Conservation (phyloP, 176 grass and related monocot species). For the barley (Hordeum vulgare) region DNA sequence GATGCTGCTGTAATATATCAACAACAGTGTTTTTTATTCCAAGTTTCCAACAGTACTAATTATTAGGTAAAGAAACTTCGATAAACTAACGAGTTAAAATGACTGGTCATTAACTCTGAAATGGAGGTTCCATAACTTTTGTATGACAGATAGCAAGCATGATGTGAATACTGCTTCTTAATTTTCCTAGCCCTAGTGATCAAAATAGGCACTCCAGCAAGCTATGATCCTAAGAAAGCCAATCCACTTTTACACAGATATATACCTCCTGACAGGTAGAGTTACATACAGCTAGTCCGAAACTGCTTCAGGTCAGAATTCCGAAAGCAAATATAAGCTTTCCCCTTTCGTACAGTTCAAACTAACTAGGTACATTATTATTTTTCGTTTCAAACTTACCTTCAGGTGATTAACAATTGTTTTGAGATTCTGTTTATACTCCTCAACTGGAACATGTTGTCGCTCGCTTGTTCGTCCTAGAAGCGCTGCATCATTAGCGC, state of each 20-base stretch:
- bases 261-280: background rate
- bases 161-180: background rate
- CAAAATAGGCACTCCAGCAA: background rate
- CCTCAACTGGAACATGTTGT: slow-evolving; percentile 64
- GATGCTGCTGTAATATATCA: background rate
- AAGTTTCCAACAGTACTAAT: background rate
- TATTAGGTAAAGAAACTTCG: background rate
- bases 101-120: background rate
- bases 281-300: background rate
- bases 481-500: slow-evolving; percentile 78
- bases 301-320: background rate
- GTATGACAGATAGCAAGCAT: background rate
- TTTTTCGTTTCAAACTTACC: slow-evolving; percentile 4
- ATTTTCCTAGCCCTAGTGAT: background rate
- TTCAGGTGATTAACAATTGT: slow-evolving; percentile 66
- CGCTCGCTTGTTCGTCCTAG: slow-evolving; percentile 45
- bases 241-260: background rate
- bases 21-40: background rate
- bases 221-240: background rate
- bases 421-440: slow-evolving; percentile 72
- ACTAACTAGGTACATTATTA: background rate
- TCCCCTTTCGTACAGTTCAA: background rate
- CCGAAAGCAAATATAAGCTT: background rate
- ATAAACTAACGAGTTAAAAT: background rate
- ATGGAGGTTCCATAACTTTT: background rate